phyloP scores from a whole-genome alignment of 2,329 filamentous ascomycete species.

The Rosellinia necatrix region DNA sequence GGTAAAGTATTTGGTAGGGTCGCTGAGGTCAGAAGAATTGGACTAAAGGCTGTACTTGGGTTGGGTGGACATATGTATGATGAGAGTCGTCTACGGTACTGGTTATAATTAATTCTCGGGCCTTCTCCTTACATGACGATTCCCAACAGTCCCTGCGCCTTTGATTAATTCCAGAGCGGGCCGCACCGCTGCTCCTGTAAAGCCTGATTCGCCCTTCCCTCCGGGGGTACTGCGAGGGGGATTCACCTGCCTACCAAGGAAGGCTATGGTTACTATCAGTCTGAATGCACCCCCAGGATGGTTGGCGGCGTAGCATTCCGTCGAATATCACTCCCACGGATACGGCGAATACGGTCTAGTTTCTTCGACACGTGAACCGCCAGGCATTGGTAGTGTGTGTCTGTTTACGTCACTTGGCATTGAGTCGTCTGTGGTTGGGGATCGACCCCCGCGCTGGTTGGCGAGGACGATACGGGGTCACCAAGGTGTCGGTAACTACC shows the following conservation, averaged over 20 bases:
- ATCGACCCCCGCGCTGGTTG: too few relatives aligned
- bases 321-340: constrained; percentile 2
- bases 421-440: neutral
- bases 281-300: neutral
- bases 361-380: constrained; percentile 20
- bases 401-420: constrained; percentile 18
- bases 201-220: neutral
- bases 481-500: too few relatives aligned
- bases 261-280: neutral
- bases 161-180: neutral
- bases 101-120: neutral
- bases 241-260: constrained; percentile 5
- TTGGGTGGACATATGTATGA: too few relatives aligned
- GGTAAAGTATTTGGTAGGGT: too few relatives aligned
- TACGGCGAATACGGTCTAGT: constrained; percentile 14
- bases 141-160: neutral
- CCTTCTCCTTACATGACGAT: neutral
- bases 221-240: neutral
- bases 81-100: neutral
- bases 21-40: too few relatives aligned
- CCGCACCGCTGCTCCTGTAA: neutral
- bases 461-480: too few relatives aligned
- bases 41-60: too few relatives aligned
- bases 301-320: constrained; percentile 10
- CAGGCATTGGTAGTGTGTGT: neutral